Evolutionary conservation across 345 rosid genomes (phyloP), one percentile per base, ranked within the genome.

Genomic region (Eucalyptus microcorys): DNA sequence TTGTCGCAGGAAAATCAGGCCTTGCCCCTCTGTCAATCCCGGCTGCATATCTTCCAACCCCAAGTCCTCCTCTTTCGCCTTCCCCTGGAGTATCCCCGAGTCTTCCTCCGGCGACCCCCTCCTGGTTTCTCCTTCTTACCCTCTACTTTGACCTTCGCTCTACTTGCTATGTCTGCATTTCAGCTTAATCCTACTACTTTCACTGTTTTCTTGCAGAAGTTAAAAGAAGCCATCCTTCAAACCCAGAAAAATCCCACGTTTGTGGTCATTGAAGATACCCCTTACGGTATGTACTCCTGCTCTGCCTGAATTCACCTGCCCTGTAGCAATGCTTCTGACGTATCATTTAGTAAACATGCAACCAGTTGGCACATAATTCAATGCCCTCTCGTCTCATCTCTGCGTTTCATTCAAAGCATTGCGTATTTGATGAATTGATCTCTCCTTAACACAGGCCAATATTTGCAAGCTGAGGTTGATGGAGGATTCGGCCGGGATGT

Each of bases 41-140:
- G 95, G 99, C 10, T 96, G 99, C 93, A 89, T 97, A 12, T 96
- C 99, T 2, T 95, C 99, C 19, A 97, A 97, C 91, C 98, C 99
- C 1, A 95, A 93, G 89, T 96, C 99, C 17, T 93, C 98, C n/a
- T 95, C 96, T 49, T 97, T 95, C 87, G 90, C 94, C 37, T 96
- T 97, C 89, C 99, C 99, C 7, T 92, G 89, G 94, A 92, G 45
- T 30, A 94, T 97, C 91, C 96, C 98, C 47, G 96, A 94, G 57
- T 89, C 71, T 88, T 92, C 94, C 49, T 86, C 81, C 14, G 92
- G 87, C 32, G 92, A 94, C 91, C 94, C 96, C 24, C 85, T 95
- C 91, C 93, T 92, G 98, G 98, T 96, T 90, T 87, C 76, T 50
- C 68, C 57, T 24, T 47, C 71, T 86, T 40, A 17, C 80, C 52